phyloP scores from a whole-genome alignment of 805 yeast genomes.

The Pichia ethanolica region DNA sequence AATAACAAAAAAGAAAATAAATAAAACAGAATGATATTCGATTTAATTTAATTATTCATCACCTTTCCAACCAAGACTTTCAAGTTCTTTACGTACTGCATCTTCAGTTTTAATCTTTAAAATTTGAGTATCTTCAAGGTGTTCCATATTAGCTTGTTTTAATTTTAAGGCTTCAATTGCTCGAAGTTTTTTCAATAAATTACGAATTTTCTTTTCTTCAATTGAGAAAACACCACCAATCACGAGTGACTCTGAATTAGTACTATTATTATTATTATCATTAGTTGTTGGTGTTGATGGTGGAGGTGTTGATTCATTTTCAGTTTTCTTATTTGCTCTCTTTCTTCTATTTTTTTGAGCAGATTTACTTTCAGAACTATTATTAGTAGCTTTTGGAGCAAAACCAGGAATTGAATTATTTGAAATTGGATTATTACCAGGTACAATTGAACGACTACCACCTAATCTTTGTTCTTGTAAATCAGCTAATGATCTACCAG shows the following conservation, averaged over 20 bases:
- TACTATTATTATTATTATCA: conserved; percentile 1
- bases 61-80: conserved; percentile 55
- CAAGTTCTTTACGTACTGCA: conserved; percentile 68
- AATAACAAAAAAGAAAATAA: too few relatives aligned
- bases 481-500: conserved; percentile 49
- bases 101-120: conserved; percentile 84
- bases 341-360: conserved; percentile 59
- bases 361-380: conserved; percentile 37
- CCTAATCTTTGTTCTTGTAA: conserved; percentile 35
- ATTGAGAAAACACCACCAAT: conserved; percentile 59
- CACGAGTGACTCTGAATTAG: conserved; percentile 30
- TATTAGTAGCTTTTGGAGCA: conserved; percentile 15
- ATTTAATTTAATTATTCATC: not conserved
- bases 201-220: conserved; percentile 89
- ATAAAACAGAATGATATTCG: not conserved
- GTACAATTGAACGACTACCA: conserved; percentile 2
- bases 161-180: conserved; percentile 89
- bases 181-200: conserved; percentile 83
- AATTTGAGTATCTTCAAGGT: conserved; percentile 87
- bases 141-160: conserved; percentile 77
- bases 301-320: conserved; percentile 2
- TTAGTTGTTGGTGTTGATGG: not conserved
- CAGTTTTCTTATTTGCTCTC: conserved; percentile 52
- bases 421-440: too few relatives aligned
- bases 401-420: conserved; percentile 15